A percentile compares a stretch with the other conserved stretches of the same genome.
These are phyloP conservation scores for Euphrasia arctica DNA, from an alignment of 305 asterid species.

Conservation along the genomic window DNA sequence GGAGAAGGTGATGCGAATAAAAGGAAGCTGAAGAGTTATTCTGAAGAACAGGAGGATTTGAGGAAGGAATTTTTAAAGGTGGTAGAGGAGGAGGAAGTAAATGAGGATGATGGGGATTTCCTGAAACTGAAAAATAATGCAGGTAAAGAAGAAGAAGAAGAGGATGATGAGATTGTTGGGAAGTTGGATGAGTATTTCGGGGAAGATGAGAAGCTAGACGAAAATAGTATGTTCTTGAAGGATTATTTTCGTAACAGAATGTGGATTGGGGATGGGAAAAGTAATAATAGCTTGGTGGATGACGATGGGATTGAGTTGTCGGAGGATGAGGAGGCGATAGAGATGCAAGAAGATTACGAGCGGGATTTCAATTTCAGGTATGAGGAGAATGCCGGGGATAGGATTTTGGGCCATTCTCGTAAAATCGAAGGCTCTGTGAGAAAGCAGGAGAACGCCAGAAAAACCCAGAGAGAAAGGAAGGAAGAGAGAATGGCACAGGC, in stretches of 20 bases:
- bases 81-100: constrained; percentile 42
- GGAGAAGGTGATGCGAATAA: constrained; percentile 13
- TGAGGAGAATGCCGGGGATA: constrained; percentile 85
- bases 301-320: constrained; percentile 41
- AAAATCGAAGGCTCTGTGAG: constrained; percentile 88
- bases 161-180: constrained; percentile 39
- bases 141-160: constrained; percentile 26
- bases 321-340: constrained; percentile 81
- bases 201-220: constrained; percentile 71
- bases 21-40: constrained; percentile 49
- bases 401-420: constrained; percentile 76
- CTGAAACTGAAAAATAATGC: constrained; percentile 49
- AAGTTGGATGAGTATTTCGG: constrained; percentile 74
- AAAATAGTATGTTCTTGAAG: constrained; percentile 51
- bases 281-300: constrained; percentile 20
- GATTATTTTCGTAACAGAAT: constrained; percentile 53
- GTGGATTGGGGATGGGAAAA: constrained; percentile 58
- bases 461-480: constrained; percentile 84
- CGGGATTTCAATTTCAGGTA: constrained; percentile 68
- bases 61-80: constrained; percentile 49
- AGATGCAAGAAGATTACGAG: constrained; percentile 85
- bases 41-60: constrained; percentile 72
- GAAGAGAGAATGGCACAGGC: constrained; percentile 70
- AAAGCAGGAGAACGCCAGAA: constrained; percentile 67
- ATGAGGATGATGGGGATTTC: constrained; percentile 54